These are phyloP conservation scores for Nissolia schottii DNA, from an alignment of 306 rosid species.

Conservation along the genomic window DNA sequence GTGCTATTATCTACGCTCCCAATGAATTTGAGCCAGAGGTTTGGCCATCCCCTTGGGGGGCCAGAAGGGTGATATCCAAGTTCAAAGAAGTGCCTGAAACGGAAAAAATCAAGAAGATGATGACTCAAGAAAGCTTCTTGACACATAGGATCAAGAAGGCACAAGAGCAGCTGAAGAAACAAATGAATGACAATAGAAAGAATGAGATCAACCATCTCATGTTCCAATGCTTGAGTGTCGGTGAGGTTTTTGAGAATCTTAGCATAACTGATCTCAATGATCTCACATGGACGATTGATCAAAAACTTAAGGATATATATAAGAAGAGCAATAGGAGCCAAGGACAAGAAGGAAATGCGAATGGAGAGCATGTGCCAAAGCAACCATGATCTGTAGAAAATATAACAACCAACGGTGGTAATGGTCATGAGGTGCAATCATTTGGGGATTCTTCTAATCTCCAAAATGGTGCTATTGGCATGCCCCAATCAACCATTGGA, in stretches of 20 bases:
- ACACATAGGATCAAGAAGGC: not conserved
- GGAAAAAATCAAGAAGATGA: conserved; percentile 20
- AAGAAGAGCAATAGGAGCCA: not conserved
- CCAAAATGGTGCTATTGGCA: not conserved
- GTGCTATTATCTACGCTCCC: no score
- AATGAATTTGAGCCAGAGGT: conserved; percentile 24
- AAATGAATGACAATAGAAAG: conserved; percentile 4
- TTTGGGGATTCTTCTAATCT: conserved; percentile 4
- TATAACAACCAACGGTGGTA: not conserved
- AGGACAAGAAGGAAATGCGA: not conserved
- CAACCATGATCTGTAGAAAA: not conserved
- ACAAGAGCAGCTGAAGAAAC: conserved; percentile 11
- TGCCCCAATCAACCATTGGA: not conserved
- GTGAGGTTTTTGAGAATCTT: not conserved
- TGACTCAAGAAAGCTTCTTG: conserved; percentile 13
- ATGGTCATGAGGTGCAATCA: not conserved
- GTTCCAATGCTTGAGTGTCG: not conserved
- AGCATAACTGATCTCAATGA: not conserved
- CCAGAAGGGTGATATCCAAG: not conserved
- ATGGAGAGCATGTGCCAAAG: not conserved
- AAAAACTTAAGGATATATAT: not conserved
- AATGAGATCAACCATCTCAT: conserved; percentile 1
- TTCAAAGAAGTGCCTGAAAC: not conserved
- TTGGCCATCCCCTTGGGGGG: conserved; percentile 26
- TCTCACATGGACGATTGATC: conserved; percentile 4